Base-by-base conservation (phyloP, 2,329 filamentous ascomycete genomes). In the Claviceps paspali region DNA sequence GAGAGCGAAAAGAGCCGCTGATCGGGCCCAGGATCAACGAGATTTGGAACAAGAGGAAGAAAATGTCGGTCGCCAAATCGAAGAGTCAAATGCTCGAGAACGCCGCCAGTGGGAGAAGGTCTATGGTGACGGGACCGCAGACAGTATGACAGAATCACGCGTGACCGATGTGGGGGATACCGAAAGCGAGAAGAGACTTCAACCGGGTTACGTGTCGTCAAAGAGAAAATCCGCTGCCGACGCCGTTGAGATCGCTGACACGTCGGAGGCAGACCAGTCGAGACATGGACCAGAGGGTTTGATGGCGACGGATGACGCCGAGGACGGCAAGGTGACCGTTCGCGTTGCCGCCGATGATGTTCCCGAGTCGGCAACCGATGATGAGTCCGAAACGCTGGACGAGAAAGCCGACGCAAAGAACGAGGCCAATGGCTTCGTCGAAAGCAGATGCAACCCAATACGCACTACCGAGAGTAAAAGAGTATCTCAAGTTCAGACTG, bases 91-190 rank as follows among this genome's bases (percentile, higher is more conserved):
- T 37, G 65, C 68, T 9, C 65, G 66, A 5, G 79, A 84, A 42
- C 67, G 73, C 31, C 62, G 62, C 6, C 62, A 76, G 42, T 95
- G 87, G 87, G 87, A 95, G 52, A 70, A 71, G 5, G 64, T 71
- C 2, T 91, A 93, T 46, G 82, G 81, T 1, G 66, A 80, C 43
- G 73, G 71, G 39, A 57, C 63, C 18, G 43, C 42, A 5, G 43
- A 45, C 34, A 61, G 54, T 37, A 44, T 52, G 6, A 50, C 52
- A 12, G 50, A 44, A 3, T 64, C 64, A 1, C 59, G 57, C 17
- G 66, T 70, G 23, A 79, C 69, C 0, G 70, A 66, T 9, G 55
- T 68, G 22, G 68, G 62, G 17, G 65, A 67, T 29, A 53, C 61
- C 40, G 59, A 60, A 2, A 68, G 59, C 45, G 67, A 71, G 41